Evolutionary conservation across 169 alveolate genomes (phyloP).

Genomic region (Cryptosporidium viatorum): DNA sequence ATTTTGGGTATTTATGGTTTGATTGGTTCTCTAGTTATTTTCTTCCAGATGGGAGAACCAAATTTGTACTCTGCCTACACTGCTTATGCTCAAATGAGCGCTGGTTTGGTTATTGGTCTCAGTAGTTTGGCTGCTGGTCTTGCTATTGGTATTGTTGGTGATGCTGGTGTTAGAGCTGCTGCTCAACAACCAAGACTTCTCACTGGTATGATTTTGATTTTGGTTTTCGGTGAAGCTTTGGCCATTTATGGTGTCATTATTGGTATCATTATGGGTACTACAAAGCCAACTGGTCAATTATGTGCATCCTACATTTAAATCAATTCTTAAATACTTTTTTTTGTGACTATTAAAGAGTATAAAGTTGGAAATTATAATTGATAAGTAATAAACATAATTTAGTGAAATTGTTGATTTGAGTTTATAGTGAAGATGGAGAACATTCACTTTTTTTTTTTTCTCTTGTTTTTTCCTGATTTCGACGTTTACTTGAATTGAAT

Average conservation of each 20-base stretch:
- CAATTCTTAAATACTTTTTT: not conserved
- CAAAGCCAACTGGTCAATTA: conserved; percentile 67
- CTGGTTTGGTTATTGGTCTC: conserved; percentile 96
- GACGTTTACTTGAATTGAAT: not conserved
- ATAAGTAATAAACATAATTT: not conserved
- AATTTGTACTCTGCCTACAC: conserved; percentile 85
- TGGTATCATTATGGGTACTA: conserved; percentile 76
- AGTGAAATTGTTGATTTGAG: not conserved
- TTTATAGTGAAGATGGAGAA: not conserved
- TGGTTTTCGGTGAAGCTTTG: conserved; percentile 98
- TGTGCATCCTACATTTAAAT: conserved; percentile 63
- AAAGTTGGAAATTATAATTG: not conserved
- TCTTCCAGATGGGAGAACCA: conserved; percentile 83
- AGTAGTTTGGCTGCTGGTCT: conserved; percentile 97
- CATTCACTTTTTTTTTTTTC: not conserved
- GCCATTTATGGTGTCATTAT: conserved; percentile 96
- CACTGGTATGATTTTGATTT: conserved; percentile 98
- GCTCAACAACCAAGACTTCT: conserved; percentile 98
- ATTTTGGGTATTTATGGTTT: conserved; percentile 98
- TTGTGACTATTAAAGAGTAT: not conserved
- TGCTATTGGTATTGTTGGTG: conserved; percentile 99
- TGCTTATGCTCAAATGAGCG: conserved; percentile 96
- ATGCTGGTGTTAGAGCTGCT: conserved; percentile 99
- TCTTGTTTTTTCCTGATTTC: not conserved
- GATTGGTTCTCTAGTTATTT: conserved; percentile 91